phyloP scores from a whole-genome alignment of 2,329 filamentous ascomycete genomes.

The Parafenestella ontariensis region DNA sequence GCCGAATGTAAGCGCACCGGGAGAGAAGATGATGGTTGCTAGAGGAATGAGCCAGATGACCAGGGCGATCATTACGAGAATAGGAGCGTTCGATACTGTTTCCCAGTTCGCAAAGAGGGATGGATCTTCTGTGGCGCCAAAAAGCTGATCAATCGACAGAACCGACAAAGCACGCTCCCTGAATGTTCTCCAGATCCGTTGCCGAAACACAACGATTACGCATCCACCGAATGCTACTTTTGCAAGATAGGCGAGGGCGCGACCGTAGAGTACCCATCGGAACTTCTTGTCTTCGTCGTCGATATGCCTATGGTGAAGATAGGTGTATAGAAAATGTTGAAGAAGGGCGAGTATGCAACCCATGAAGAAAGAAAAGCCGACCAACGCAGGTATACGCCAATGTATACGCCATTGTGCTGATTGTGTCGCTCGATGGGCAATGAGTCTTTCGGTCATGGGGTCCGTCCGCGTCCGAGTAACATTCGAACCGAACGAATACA shows the following conservation, averaged over 20 bases:
- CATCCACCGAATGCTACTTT: constrained; percentile 46
- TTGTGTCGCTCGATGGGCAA: constrained; percentile 40
- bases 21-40: constrained; percentile 49
- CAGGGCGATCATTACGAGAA: constrained; percentile 35
- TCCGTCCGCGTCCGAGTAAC: constrained; percentile 36
- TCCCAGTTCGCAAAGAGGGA: constrained; percentile 45
- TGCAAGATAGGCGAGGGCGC: constrained; percentile 43
- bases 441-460: constrained; percentile 39
- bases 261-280: constrained; percentile 42
- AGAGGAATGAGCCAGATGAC: constrained; percentile 46
- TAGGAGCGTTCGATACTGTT: constrained; percentile 34
- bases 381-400: constrained; percentile 46
- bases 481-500: constrained; percentile 26
- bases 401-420: constrained; percentile 41
- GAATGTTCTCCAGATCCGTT: constrained; percentile 47
- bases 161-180: constrained; percentile 40
- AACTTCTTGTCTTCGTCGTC: constrained; percentile 40
- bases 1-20: constrained; percentile 47
- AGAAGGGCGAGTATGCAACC: constrained; percentile 38
- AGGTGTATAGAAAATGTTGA: constrained; percentile 44
- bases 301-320: constrained; percentile 34
- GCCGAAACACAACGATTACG: constrained; percentile 40
- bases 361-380: constrained; percentile 34
- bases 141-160: constrained; percentile 45
- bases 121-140: constrained; percentile 44